A percentile compares a stretch with the other conserved stretches of the same genome.
Evolutionary conservation across 2,329 filamentous ascomycete genomes (phyloP).

Genomic region (Beauveria sp.): DNA sequence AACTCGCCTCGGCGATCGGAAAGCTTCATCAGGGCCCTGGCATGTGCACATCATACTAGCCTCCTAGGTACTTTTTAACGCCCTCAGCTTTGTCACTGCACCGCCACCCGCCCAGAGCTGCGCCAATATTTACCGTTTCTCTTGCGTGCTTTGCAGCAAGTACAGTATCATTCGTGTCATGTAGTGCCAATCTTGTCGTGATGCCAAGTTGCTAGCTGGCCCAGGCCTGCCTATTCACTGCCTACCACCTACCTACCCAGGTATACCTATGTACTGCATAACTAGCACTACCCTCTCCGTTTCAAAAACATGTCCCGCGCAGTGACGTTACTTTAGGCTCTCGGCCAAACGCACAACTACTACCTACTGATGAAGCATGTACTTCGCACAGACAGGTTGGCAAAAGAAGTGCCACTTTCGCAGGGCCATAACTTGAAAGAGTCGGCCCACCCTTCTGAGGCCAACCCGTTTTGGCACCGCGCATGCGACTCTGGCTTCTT

Average conservation of each 20-base stretch:
- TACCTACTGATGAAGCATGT: too few relatives aligned
- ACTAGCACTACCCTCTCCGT: too few relatives aligned
- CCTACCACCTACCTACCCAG: background rate
- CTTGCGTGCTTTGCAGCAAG: background rate
- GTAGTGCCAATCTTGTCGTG: background rate
- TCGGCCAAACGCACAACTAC: too few relatives aligned
- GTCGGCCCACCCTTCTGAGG: background rate
- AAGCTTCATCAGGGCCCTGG: background rate
- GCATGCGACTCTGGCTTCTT: background rate
- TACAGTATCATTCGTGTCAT: background rate
- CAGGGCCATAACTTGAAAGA: background rate
- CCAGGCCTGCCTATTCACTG: background rate
- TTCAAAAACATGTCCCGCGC: background rate
- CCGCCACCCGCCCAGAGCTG: background rate
- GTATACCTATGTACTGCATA: too few relatives aligned
- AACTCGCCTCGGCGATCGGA: constrained; percentile 6
- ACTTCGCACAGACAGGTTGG: too few relatives aligned
- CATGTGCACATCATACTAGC: too few relatives aligned
- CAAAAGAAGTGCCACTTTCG: too few relatives aligned
- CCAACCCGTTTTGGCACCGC: background rate
- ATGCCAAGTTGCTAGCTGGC: background rate
- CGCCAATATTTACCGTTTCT: background rate
- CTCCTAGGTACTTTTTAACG: background rate
- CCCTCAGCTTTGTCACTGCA: background rate
- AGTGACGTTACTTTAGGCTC: background rate